Conservation (phyloP, 352 stramenopile species). For the Globisporangium irregulare region DNA sequence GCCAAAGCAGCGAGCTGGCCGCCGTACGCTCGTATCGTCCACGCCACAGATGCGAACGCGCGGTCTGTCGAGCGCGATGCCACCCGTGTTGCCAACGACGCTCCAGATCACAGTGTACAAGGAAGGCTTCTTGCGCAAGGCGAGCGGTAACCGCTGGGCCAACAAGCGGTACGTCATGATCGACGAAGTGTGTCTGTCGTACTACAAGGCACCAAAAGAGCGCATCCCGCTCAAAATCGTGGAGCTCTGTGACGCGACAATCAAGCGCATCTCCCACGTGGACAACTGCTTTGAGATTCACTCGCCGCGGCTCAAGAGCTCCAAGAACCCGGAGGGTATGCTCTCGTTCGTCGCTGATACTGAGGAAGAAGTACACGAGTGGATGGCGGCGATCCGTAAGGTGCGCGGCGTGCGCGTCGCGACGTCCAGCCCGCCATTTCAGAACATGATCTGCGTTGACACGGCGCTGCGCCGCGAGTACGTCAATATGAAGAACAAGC, state of each 20-base stretch:
- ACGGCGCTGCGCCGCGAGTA: conserved; percentile 73
- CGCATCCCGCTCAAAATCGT: conserved; percentile 84
- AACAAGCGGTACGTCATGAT: conserved; percentile 88
- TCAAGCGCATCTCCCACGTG: conserved; percentile 80
- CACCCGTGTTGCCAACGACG: conserved; percentile 58
- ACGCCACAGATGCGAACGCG: conserved; percentile 35
- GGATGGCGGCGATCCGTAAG: conserved; percentile 85
- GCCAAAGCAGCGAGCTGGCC: conserved; percentile 36
- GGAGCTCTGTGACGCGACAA: conserved; percentile 73
- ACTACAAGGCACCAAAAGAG: conserved; percentile 85
- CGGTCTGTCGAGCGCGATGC: conserved; percentile 47
- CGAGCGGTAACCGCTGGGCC: conserved; percentile 76
- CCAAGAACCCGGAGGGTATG: conserved; percentile 76
- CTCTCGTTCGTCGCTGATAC: conserved; percentile 84
- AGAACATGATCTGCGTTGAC: conserved; percentile 91
- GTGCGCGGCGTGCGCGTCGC: conserved; percentile 77
- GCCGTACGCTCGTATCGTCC: conserved; percentile 68
- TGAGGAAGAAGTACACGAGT: conserved; percentile 83
- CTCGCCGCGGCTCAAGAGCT: conserved; percentile 80
- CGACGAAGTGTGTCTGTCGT: conserved; percentile 79
- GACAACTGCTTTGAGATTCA: conserved; percentile 86
- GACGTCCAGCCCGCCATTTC: conserved; percentile 64
- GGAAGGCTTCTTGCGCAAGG: conserved; percentile 80
- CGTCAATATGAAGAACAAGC: conserved; percentile 87
- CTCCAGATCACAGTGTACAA: conserved; percentile 79